phyloP scores from a whole-genome alignment of 2,329 filamentous ascomycete species.

The Ceratocystis diversiconidia region DNA sequence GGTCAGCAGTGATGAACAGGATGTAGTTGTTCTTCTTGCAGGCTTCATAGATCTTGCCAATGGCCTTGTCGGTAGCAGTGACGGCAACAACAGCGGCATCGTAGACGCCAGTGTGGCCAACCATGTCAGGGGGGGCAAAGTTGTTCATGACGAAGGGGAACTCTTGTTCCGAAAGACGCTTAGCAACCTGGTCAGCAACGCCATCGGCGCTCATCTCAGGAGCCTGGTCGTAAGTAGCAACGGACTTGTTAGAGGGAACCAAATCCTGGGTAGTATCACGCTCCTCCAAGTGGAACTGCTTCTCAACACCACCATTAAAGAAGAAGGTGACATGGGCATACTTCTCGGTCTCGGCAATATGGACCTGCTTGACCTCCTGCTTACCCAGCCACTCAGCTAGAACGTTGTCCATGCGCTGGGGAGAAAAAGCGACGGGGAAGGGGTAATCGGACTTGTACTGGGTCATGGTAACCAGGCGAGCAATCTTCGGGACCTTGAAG shows the following conservation, averaged over 20 bases:
- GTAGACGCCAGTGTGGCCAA: conserved; percentile 95
- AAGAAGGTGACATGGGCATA: conserved; percentile 99
- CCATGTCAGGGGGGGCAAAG: conserved; percentile 98
- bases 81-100: conserved; percentile 79
- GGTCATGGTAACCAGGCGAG: conserved; percentile 82
- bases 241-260: conserved; percentile 76
- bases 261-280: conserved; percentile 67
- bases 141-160: conserved; percentile 99
- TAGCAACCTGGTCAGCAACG: conserved; percentile 78
- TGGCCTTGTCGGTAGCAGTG: conserved; percentile 80
- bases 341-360: conserved; percentile 97
- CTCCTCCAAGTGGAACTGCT: conserved; percentile 81
- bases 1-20: conserved; percentile 90
- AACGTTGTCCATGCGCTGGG: conserved; percentile 95
- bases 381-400: conserved; percentile 91
- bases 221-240: conserved; percentile 86
- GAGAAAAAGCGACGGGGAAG: conserved; percentile 83
- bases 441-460: conserved; percentile 93
- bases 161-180: conserved; percentile 69
- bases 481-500: conserved; percentile 87
- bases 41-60: conserved; percentile 79
- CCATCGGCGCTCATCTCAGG: conserved; percentile 91
- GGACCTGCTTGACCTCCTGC: conserved; percentile 80
- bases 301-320: conserved; percentile 98
- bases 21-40: conserved; percentile 90